phyloP scores from a whole-genome alignment of 257 asterid genomes.

The Solanum sejunctum region DNA sequence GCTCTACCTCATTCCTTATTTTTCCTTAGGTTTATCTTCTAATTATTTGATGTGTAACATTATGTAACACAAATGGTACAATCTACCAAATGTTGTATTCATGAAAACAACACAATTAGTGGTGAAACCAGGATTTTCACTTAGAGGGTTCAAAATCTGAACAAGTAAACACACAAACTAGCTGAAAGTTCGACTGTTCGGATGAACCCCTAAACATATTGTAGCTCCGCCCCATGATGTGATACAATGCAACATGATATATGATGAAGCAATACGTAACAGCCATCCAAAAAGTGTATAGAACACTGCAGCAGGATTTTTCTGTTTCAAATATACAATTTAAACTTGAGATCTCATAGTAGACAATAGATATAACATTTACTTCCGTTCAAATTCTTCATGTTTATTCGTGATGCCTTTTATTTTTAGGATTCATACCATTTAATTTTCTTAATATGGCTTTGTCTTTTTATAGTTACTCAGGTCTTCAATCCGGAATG shows the following conservation, averaged over 20 bases:
- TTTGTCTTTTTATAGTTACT: constrained; percentile 38
- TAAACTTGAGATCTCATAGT: background rate
- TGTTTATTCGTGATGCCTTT: background rate
- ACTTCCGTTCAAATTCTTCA: background rate
- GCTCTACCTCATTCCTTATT: background rate
- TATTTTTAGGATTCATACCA: background rate
- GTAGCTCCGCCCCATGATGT: too few relatives aligned
- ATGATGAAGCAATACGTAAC: background rate
- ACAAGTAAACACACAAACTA: too few relatives aligned
- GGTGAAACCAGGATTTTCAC: too few relatives aligned
- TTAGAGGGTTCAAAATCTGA: too few relatives aligned
- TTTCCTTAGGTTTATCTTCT: background rate
- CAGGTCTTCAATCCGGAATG: constrained; percentile 43
- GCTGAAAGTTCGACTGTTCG: too few relatives aligned
- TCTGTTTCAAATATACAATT: background rate
- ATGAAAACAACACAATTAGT: background rate
- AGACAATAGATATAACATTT: background rate
- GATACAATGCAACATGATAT: background rate
- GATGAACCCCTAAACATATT: too few relatives aligned
- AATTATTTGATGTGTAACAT: background rate
- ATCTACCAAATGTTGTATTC: background rate
- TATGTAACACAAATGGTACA: background rate
- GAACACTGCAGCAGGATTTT: background rate
- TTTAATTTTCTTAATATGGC: background rate
- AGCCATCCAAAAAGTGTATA: background rate